A percentile compares a stretch with the other conserved stretches of the same genome.
Conservation (phyloP, 495 filamentous ascomycete genomes). For the Symbiotaphrina buchneri region DNA sequence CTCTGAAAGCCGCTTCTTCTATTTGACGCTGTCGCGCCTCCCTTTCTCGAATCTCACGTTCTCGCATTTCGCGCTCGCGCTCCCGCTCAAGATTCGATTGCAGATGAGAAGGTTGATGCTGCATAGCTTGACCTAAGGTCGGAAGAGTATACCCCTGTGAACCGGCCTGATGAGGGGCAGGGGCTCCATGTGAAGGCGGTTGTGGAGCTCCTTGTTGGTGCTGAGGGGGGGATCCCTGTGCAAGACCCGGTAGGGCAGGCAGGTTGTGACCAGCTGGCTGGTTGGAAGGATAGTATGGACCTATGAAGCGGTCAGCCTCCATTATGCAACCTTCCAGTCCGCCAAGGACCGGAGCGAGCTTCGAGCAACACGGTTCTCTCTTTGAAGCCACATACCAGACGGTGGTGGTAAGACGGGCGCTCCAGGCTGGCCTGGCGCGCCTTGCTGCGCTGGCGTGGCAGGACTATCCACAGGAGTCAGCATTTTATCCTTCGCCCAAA, state of each 20-base stretch:
- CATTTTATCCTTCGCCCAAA: background rate
- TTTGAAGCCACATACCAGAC: slow-evolving; percentile 1
- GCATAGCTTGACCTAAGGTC: slow-evolving; percentile 26
- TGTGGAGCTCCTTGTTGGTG: slow-evolving; percentile 21
- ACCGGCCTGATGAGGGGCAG: slow-evolving; percentile 6
- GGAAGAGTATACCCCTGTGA: slow-evolving; percentile 26
- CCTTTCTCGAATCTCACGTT: slow-evolving; percentile 16
- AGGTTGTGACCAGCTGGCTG: slow-evolving; percentile 26
- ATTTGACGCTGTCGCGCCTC: slow-evolving; percentile 24
- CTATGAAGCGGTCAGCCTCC: slow-evolving; percentile 3
- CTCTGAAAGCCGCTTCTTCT: slow-evolving; percentile 34
- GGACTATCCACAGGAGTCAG: background rate
- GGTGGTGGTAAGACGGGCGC: slow-evolving; percentile 4
- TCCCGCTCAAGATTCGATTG: slow-evolving; percentile 27
- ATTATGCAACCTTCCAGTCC: slow-evolving; percentile 6
- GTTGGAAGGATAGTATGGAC: slow-evolving; percentile 10
- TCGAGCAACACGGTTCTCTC: background rate
- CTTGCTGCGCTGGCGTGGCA: background rate
- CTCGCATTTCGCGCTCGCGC: slow-evolving; percentile 23
- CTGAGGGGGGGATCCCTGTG: slow-evolving; percentile 18
- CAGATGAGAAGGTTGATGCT: slow-evolving; percentile 22
- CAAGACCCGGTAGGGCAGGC: slow-evolving; percentile 25
- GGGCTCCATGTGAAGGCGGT: slow-evolving; percentile 16
- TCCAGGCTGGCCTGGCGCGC: background rate
- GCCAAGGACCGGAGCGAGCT: slow-evolving; percentile 3